Evolutionary conservation across 2,329 filamentous ascomycete species (phyloP).

Genomic region (Cryphonectria parasitica): DNA sequence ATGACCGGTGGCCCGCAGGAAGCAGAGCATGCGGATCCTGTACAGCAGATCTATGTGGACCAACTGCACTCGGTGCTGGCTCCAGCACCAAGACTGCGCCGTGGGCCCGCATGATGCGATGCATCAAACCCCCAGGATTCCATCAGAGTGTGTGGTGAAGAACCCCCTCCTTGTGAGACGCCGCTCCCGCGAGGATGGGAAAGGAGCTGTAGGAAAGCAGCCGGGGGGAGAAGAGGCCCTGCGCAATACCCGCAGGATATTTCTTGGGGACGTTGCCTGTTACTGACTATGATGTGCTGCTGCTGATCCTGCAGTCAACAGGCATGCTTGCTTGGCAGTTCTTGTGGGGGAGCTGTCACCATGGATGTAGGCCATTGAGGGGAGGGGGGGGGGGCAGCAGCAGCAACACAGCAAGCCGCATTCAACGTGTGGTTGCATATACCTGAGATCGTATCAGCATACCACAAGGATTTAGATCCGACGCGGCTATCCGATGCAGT

Average conservation of each 20-base stretch:
- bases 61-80: background rate
- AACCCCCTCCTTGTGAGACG: background rate
- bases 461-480: background rate
- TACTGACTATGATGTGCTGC: background rate
- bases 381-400: background rate
- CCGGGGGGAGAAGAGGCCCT: background rate
- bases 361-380: background rate
- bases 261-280: background rate
- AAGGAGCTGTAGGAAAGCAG: background rate
- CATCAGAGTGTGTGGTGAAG: background rate
- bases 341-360: background rate
- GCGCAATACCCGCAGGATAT: background rate
- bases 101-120: constrained; percentile 9
- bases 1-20: background rate
- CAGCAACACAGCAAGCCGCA: background rate
- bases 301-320: background rate
- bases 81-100: background rate
- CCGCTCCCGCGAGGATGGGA: background rate
- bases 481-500: constrained; percentile 4
- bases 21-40: background rate
- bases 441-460: background rate
- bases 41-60: constrained; percentile 15
- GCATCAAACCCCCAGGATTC: background rate
- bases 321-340: background rate
- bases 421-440: background rate